Percentiles rank a stretch among this genome's conserved stretches.
Evolutionary conservation across 2,329 filamentous ascomycete species (phyloP).

Genomic region (Allantophomopsis lycopodina): DNA sequence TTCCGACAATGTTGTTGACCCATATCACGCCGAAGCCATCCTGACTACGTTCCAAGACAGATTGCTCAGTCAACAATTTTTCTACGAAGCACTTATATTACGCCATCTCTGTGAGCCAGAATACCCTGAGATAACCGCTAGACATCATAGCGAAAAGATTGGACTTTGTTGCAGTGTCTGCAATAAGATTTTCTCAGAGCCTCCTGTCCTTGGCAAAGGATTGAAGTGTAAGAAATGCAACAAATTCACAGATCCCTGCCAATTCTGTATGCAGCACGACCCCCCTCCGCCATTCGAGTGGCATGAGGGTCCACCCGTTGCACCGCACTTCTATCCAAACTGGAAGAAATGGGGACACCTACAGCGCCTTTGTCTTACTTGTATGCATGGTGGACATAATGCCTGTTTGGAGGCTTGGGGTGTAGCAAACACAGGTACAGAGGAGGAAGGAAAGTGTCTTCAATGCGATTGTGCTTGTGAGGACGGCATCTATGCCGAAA

Average conservation of each 20-base stretch:
- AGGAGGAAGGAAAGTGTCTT: conserved; percentile 38
- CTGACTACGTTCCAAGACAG: conserved; percentile 45
- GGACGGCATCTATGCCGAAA: conserved; percentile 38
- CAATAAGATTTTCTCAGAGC: conserved; percentile 30
- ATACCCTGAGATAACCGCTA: conserved; percentile 36
- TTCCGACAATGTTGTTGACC: conserved; percentile 37
- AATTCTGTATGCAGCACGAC: conserved; percentile 37
- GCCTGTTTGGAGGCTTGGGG: conserved; percentile 48
- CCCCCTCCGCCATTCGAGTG: neutral
- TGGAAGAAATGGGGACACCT: conserved; percentile 25
- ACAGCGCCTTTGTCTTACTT: conserved; percentile 45
- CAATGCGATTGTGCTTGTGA: conserved; percentile 37
- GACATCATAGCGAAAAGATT: conserved; percentile 37
- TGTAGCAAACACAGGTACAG: conserved; percentile 15
- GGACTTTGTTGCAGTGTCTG: conserved; percentile 41
- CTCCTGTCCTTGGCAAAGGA: conserved; percentile 22
- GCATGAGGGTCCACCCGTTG: neutral
- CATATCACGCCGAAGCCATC: conserved; percentile 38
- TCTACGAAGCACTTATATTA: conserved; percentile 44
- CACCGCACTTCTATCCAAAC: neutral
- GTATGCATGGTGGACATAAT: conserved; percentile 47
- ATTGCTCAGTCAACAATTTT: conserved; percentile 43
- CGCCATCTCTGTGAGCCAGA: conserved; percentile 42
- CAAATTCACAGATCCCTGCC: conserved; percentile 38
- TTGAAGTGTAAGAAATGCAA: conserved; percentile 48